Evolutionary conservation across 176 grass and related monocot species (phyloP), one percentile per base, ranked within the genome.

Genomic region (Avena atlantica): DNA sequence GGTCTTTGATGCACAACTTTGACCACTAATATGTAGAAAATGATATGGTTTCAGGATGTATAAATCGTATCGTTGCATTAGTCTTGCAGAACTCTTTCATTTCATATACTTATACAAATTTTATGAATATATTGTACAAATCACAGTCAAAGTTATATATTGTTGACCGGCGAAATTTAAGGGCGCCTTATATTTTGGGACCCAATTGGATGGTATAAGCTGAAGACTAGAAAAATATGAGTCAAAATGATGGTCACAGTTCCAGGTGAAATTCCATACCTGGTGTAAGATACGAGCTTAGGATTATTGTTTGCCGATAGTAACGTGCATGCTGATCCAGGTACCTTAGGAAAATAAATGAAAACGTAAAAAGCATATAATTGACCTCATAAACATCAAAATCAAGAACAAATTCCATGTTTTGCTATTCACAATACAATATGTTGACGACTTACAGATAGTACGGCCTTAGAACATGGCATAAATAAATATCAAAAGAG

Each of bases 231-330:
- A 56, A 78, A 49, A 21, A 25, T 8, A 42, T 13, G 48, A 81
- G 11, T 20, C 51, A 70, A 53, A 79, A 11, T 52, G 23, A 37
- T 3, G 1, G n/a, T 64, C 27, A 24, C 16, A 19, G 48, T 66
- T 84, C 49, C 42, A 76, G 37, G 60, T 58, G 50, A 85, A 80
- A 70, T 42, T 61, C 19, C 78, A 24, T 89, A 98, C 96, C 96
- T 95, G 96, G 96, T 75, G 90, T 98, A 84, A 85, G 84, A 88
- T 94, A 88, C 17, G 92, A 98, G 86, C 92, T 84, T 60, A 98
- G 67, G 21, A 98, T 83, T 79, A 98, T 98, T 73, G 96, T 98
- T 84, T 98, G 96, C 37, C 93, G 82, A 92, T 94, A 98, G 82
- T 87, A 94, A 27, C 55, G 80, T 72, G 96, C 93, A 61, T 90